Evolutionary conservation across 106 monocot species (phyloP), one percentile per base, ranked within the genome.

Genomic region (Platanthera zijinensis): DNA sequence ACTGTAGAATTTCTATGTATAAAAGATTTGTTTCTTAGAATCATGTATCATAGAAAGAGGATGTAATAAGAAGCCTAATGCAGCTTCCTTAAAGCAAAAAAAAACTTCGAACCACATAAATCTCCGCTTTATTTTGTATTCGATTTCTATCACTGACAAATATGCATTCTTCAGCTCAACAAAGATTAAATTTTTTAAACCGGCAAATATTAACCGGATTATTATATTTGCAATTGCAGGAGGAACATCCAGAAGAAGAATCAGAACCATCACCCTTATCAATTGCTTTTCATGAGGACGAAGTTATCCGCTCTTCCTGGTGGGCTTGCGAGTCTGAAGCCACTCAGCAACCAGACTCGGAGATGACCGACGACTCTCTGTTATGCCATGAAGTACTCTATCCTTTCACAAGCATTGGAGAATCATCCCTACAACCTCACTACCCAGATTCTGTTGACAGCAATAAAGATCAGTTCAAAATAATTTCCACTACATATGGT

Each of bases 351-450:
- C 76, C 72, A 54, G 81, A 84, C 46, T 49, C 72, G 45, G 72
- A 21, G 17, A 49, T 82, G 54, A 18, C 86, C 21, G 82, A 88
- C 50, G 78, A 87, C 21, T 82, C 86, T 14, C 77, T 97, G 75
- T 52, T 84, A 2, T 97, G 96, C 74, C 79, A 89, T 82, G 96
- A 97, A 84, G 93, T 87, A 10, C 84, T 91, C 1, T 86, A 88
- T 73, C 81, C 76, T 73, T 88, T 89, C 21, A 76, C 78, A 79
- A 52, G 70, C 75, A 72, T 51, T 51, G 81, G 69, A 51, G 85
- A 79, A 32, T 46, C 82, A 76, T 82, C 79, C 17, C 57, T 77
- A 22, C 82, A 76, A 50, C 11, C 9, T 28, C 48, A 75, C 11
- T 9, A 19, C 22, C 51, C 5, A 48, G 70, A 48, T 15, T 17